phyloP scores from a whole-genome alignment of 768 basidiomycete genomes.

The Trametes cubensis region DNA sequence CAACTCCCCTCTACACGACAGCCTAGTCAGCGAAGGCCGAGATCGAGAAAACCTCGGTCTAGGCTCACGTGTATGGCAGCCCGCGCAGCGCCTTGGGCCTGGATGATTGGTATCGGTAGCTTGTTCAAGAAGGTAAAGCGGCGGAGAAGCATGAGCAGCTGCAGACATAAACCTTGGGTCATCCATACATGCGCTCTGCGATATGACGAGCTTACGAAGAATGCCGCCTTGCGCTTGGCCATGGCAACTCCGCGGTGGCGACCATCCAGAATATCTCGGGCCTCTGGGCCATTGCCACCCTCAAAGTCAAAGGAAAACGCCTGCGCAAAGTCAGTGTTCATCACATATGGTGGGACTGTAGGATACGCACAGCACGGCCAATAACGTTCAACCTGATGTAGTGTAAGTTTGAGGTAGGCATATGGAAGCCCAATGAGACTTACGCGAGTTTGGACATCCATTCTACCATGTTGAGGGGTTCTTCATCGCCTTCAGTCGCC shows the following conservation, averaged over 20 bases:
- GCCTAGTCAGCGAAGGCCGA: neutral
- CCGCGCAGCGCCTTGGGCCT: conserved; percentile 25
- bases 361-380: conserved; percentile 1
- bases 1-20: conserved; percentile 3
- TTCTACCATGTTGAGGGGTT: conserved; percentile 14
- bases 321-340: neutral
- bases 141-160: conserved; percentile 31
- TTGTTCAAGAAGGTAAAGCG: conserved; percentile 34
- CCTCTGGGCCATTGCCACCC: conserved; percentile 33
- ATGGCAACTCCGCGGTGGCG: conserved; percentile 17
- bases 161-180: neutral
- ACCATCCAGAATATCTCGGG: conserved; percentile 27
- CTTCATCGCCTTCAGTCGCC: neutral
- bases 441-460: conserved; percentile 25
- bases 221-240: conserved; percentile 1
- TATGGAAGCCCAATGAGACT: neutral
- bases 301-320: conserved; percentile 43
- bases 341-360: neutral
- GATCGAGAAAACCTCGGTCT: neutral
- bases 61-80: conserved; percentile 15
- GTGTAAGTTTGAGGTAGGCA: neutral
- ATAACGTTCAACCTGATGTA: conserved; percentile 7
- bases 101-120: conserved; percentile 27
- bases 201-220: neutral
- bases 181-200: no score